Evolutionary conservation across 2,329 filamentous ascomycete species (phyloP).

Genomic region (Furcasterigmium sp.): DNA sequence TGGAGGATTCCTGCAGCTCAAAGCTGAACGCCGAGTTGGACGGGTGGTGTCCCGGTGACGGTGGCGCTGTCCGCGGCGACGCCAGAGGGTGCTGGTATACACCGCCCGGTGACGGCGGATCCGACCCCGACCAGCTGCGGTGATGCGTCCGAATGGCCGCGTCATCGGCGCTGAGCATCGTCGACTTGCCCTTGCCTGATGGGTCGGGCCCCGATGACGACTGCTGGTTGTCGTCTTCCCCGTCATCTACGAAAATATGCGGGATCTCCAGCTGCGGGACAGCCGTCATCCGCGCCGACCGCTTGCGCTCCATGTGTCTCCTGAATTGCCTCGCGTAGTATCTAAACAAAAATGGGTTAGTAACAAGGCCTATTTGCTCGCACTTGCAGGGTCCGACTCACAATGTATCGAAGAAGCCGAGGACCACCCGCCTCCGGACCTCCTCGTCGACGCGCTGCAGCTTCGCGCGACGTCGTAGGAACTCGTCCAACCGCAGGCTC

Average conservation of each 20-base stretch:
- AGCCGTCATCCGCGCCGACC: constrained; percentile 68
- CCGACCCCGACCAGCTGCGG: constrained; percentile 35
- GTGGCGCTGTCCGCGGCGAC: constrained; percentile 42
- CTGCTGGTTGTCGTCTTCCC: constrained; percentile 42
- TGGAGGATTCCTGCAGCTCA: constrained; percentile 41
- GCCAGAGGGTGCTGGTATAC: constrained; percentile 46
- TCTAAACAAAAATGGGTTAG: constrained; percentile 29
- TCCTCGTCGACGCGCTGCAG: constrained; percentile 94
- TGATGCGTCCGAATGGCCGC: constrained; percentile 25
- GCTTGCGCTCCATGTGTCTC: constrained; percentile 66
- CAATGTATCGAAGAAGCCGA: constrained; percentile 93
- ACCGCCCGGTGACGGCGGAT: constrained; percentile 2
- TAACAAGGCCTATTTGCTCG: constrained; percentile 12
- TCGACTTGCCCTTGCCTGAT: constrained; percentile 17
- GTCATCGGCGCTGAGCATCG: constrained; percentile 29
- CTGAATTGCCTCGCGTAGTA: constrained; percentile 84
- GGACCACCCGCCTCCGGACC: constrained; percentile 81
- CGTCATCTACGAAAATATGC: constrained; percentile 85
- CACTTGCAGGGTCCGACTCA: constrained; percentile 33
- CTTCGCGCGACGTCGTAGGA: constrained; percentile 80
- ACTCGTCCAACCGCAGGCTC: constrained; percentile 88
- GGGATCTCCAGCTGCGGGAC: constrained; percentile 79
- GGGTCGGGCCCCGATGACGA: constrained; percentile 13
- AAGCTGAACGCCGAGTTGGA: constrained; percentile 54
- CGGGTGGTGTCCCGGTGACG: constrained; percentile 32